Evolutionary conservation across 2,329 filamentous ascomycete genomes (phyloP).

Genomic region (Pseudocercospora fijiensis): DNA sequence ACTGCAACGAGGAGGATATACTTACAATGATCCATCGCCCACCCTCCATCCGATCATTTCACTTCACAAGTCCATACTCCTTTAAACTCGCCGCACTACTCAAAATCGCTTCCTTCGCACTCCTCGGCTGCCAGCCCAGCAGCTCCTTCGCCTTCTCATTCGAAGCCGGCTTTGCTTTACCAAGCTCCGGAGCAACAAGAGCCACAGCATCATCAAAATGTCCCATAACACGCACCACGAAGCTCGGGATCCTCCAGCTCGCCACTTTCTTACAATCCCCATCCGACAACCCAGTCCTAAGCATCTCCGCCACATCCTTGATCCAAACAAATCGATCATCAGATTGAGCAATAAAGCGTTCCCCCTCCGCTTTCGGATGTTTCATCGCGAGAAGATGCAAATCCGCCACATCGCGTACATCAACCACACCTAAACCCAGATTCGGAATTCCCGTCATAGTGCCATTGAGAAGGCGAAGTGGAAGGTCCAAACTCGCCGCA

Average conservation of each 20-base stretch:
- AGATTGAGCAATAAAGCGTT: constrained; percentile 30
- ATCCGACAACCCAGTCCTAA: constrained; percentile 26
- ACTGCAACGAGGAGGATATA: not conserved
- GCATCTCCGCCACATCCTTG: constrained; percentile 28
- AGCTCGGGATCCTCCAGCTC: constrained; percentile 25
- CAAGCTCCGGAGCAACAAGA: constrained; percentile 30
- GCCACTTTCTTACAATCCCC: constrained; percentile 25
- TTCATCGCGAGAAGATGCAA: constrained; percentile 38
- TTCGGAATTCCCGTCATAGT: constrained; percentile 33
- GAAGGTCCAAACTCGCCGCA: constrained; percentile 29
- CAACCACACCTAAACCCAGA: constrained; percentile 32
- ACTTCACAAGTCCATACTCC: constrained; percentile 26
- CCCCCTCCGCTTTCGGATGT: constrained; percentile 26
- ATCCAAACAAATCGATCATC: constrained; percentile 22
- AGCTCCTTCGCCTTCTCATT: constrained; percentile 33
- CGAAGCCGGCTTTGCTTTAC: constrained; percentile 20
- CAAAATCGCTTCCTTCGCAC: constrained; percentile 28
- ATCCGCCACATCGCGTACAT: constrained; percentile 38
- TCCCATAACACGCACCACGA: constrained; percentile 22
- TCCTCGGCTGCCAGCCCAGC: constrained; percentile 31
- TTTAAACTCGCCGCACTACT: constrained; percentile 27
- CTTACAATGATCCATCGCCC: not conserved
- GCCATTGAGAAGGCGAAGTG: constrained; percentile 36
- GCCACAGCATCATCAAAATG: constrained; percentile 26
- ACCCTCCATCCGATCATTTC: not conserved